phyloP scores from a whole-genome alignment of 768 basidiomycete genomes.

The Termitomyces sp. region DNA sequence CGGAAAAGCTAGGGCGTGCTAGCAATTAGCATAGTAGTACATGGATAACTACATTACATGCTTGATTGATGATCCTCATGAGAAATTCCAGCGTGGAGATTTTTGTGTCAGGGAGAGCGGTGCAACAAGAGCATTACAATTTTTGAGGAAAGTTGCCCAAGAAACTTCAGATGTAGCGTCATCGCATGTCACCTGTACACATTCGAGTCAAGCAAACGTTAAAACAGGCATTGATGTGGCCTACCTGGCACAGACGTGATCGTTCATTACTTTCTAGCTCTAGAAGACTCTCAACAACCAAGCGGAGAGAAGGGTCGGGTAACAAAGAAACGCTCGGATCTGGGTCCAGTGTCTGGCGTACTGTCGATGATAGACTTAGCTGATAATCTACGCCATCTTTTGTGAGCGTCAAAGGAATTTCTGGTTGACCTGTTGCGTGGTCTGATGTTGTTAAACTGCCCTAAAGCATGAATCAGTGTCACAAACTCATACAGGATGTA shows the following conservation, averaged over 20 bases:
- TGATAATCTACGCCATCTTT: conserved; percentile 40
- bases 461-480: conserved; percentile 9
- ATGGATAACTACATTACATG: conserved; percentile 1
- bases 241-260: conserved; percentile 54
- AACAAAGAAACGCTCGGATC: conserved; percentile 9
- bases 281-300: conserved; percentile 45
- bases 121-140: conserved; percentile 38
- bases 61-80: not conserved
- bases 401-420: conserved; percentile 43
- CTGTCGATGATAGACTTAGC: conserved; percentile 44
- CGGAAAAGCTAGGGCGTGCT: conserved; percentile 32
- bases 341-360: conserved; percentile 42
- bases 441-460: conserved; percentile 34
- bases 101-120: not conserved
- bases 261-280: conserved; percentile 57
- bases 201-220: conserved; percentile 4
- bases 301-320: conserved; percentile 14
- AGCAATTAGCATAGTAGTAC: conserved; percentile 1
- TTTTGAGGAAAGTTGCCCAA: conserved; percentile 42
- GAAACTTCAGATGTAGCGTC: conserved; percentile 32
- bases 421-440: conserved; percentile 35
- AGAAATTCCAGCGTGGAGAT: not conserved
- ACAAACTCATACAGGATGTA: conserved; percentile 8
- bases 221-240: conserved; percentile 8
- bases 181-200: conserved; percentile 44